Base-by-base conservation (phyloP, 2,329 filamentous ascomycete species). In the Ambrosiella xylebori region DNA sequence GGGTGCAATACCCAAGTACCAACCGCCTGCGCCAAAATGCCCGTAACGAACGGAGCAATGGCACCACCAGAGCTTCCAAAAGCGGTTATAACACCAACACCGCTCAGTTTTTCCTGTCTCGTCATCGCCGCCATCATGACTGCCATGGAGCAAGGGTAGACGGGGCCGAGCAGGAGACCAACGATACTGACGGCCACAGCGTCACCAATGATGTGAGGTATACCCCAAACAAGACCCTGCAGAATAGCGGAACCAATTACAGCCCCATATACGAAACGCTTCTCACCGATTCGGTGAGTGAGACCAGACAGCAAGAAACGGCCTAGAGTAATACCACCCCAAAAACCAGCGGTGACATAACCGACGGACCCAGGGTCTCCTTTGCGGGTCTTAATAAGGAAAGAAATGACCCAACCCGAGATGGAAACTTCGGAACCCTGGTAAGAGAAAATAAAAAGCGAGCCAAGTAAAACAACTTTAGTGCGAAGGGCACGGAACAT, bases 321-420 rank as follows among this genome's bases (percentile, higher is more conserved):
- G 1, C 86, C 86, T 1, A 87, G 66, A 0, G 86, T 89, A 65
- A 91, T 88, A 60, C 87, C 86, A 1, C 71, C 81, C 82, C 82
- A 80, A 68, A 82, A 83, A 9, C 82, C 77, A 1, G 86, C 76
- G 1, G 85, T 88, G 19, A 93, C 85, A 67, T 93, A 93, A 40
- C 88, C 88, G 15, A 93, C 85, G 2, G 76, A 74, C 0, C 77
- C 73, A 6, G 86, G 85, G 63, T 85, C 76, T 12, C 86, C 87
- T 59, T 81, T 73, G 41, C 87, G 82, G 62, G 81, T 78, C 54
- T 78, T 77, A 68, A 93, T 88, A 44, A 94, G 73, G 71, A 90
- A 94, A 1, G 85, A 88, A 61, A 91, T 88, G 54, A 91, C 84
- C 88, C 88, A 94, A 57, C 88, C 87, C 0, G 84, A 87, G 62